These are phyloP conservation scores for Apiotrichum montevideense DNA, from an alignment of 1,284 basidiomycete species.

Conservation along the genomic window DNA sequence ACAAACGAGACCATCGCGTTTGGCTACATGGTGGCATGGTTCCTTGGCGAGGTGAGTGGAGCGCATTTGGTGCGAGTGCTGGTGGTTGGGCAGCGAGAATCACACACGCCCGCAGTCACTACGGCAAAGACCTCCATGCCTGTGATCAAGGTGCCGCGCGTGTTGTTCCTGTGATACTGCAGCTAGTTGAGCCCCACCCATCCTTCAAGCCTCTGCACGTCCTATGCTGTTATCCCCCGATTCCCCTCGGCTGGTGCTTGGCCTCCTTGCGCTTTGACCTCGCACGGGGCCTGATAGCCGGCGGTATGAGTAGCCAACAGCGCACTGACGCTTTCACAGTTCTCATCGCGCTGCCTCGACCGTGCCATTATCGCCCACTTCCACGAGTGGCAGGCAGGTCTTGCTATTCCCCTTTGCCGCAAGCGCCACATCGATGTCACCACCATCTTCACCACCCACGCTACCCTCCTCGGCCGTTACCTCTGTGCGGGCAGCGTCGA, in stretches of 20 bases:
- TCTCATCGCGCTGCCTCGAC: conserved; percentile 67
- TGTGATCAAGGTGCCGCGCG: no score
- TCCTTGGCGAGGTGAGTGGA: conserved; percentile 79
- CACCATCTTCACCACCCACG: conserved; percentile 96
- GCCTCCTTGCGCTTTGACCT: no score
- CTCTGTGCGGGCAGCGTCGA: conserved; percentile 96
- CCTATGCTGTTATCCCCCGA: no score
- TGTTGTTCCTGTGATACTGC: no score
- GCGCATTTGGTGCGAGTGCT: no score
- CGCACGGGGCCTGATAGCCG: no score
- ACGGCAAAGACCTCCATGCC: no score
- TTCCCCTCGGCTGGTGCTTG: no score
- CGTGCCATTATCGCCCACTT: conserved; percentile 93
- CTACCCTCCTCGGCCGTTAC: conserved; percentile 95
- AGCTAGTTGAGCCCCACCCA: no score
- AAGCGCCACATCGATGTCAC: conserved; percentile 97
- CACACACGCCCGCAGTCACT: no score
- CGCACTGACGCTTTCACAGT: conserved; percentile 51
- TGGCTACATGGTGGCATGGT: conserved; percentile 99
- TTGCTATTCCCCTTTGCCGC: conserved; percentile 90
- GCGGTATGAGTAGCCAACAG: background rate
- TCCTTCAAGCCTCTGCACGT: no score
- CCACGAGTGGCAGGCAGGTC: conserved; percentile 98
- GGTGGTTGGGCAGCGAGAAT: no score
- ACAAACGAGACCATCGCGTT: conserved; percentile 99